phyloP scores from a whole-genome alignment of 768 basidiomycete species.

The Leccinellum rugosiceps region DNA sequence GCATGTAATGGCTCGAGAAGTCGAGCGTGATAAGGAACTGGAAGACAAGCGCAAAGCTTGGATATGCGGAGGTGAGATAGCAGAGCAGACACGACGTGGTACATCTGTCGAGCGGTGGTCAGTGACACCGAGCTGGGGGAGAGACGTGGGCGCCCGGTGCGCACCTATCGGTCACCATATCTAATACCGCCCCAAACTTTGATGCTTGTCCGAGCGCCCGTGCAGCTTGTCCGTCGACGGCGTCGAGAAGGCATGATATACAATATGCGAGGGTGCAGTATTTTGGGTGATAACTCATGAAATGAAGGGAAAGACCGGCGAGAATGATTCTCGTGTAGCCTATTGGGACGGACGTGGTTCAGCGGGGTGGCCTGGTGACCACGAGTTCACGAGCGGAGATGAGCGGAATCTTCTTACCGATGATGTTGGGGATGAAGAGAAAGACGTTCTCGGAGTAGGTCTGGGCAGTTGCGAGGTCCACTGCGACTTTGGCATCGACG shows the following conservation, averaged over 20 bases:
- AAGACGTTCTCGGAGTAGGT: constrained; percentile 94
- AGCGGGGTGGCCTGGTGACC: neutral
- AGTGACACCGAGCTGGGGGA: neutral
- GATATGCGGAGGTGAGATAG: constrained; percentile 90
- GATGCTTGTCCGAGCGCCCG: constrained; percentile 85
- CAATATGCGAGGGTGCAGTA: constrained; percentile 87
- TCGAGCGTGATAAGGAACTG: constrained; percentile 96
- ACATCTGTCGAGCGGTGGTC: constrained; percentile 56
- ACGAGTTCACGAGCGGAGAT: neutral
- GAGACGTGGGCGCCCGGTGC: constrained; percentile 19
- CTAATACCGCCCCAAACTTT: constrained; percentile 95
- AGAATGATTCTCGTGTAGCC: constrained; percentile 90
- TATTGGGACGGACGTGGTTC: constrained; percentile 28
- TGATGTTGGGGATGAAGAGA: constrained; percentile 94
- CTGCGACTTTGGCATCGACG: constrained; percentile 80
- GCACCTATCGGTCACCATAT: constrained; percentile 99
- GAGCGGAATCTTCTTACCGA: constrained; percentile 53
- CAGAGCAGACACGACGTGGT: constrained; percentile 94
- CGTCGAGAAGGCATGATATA: constrained; percentile 90
- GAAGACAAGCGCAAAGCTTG: constrained; percentile 78
- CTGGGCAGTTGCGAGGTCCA: constrained; percentile 84
- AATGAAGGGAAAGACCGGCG: constrained; percentile 84
- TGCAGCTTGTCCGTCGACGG: constrained; percentile 92
- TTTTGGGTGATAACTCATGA: constrained; percentile 94
- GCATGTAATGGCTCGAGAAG: constrained; percentile 98